Conservation (phyloP, 768 basidiomycete genomes). For the Kwoniella shandongensis region DNA sequence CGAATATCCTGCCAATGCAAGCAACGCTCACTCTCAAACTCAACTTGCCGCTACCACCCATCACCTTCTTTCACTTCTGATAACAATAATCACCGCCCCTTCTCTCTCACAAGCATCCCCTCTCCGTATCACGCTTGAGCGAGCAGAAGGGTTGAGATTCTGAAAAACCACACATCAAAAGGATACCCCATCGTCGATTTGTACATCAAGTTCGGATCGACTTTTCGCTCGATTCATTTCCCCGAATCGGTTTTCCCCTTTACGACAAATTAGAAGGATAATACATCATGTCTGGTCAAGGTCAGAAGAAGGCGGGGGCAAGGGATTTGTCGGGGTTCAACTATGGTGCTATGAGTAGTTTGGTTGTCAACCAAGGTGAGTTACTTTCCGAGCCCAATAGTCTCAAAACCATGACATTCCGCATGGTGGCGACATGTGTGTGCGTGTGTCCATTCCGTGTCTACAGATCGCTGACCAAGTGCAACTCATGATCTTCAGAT, state of each 20-base stretch:
- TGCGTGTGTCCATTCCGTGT: background rate
- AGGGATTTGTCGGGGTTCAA: conserved; percentile 88
- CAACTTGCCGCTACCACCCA: background rate
- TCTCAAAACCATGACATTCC: no score
- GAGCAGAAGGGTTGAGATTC: background rate
- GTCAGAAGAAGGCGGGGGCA: conserved; percentile 55
- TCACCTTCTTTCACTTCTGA: background rate
- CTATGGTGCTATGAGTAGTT: conserved; percentile 90
- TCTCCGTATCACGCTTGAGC: background rate
- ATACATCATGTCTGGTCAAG: conserved; percentile 45
- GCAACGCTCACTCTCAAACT: background rate
- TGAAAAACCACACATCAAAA: background rate
- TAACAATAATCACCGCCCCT: background rate
- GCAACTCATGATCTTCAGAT: conserved; percentile 26
- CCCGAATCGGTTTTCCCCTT: background rate
- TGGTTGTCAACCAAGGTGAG: conserved; percentile 80
- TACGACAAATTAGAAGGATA: background rate
- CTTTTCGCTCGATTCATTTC: background rate
- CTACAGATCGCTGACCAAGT: background rate
- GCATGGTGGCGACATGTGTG: background rate
- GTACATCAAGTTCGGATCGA: background rate
- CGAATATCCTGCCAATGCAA: no score
- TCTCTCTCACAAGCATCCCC: background rate
- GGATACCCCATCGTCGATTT: background rate
- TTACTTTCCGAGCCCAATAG: no score